These are phyloP conservation scores for Candida golubevii DNA, from an alignment of 805 yeast species.

Conservation along the genomic window DNA sequence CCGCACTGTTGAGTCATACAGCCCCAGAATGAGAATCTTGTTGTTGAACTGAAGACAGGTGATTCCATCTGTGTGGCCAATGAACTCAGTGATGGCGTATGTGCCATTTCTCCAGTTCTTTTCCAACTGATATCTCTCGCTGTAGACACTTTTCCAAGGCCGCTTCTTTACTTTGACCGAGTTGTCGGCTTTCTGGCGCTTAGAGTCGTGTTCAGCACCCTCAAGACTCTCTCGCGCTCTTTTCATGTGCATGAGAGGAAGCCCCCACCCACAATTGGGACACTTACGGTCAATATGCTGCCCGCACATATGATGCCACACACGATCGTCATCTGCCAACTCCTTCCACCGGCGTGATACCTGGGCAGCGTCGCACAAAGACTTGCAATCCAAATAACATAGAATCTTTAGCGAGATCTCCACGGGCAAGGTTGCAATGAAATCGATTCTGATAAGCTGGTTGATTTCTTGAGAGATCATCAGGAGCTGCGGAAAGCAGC, in stretches of 20 bases:
- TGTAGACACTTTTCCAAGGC: conserved; percentile 94
- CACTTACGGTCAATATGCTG: conserved; percentile 97
- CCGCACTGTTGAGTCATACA: conserved; percentile 84
- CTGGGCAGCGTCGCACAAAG: conserved; percentile 91
- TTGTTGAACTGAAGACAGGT: conserved; percentile 81
- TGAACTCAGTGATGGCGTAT: conserved; percentile 57
- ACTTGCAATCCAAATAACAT: conserved; percentile 86
- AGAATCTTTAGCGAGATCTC: conserved; percentile 82
- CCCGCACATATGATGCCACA: conserved; percentile 98
- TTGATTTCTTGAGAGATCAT: conserved; percentile 76
- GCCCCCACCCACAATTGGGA: conserved; percentile 98
- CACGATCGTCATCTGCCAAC: conserved; percentile 92
- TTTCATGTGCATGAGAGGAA: conserved; percentile 89
- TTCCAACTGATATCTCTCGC: conserved; percentile 87
- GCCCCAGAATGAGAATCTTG: conserved; percentile 77
- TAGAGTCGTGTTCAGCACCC: conserved; percentile 7
- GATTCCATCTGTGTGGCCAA: conserved; percentile 87
- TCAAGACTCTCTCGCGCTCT: conserved; percentile 49
- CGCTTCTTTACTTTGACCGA: conserved; percentile 35
- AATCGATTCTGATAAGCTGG: conserved; percentile 80
- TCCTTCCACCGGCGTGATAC: conserved; percentile 84
- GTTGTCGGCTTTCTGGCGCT: conserved; percentile 9
- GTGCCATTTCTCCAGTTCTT: conserved; percentile 90
- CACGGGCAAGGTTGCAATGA: conserved; percentile 76
- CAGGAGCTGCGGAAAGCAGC: conserved; percentile 95